A percentile compares a stretch with the other conserved stretches of the same genome.
These are phyloP conservation scores for Zoysia pacifica DNA, from an alignment of 176 grass and related monocot species.

Conservation along the genomic window DNA sequence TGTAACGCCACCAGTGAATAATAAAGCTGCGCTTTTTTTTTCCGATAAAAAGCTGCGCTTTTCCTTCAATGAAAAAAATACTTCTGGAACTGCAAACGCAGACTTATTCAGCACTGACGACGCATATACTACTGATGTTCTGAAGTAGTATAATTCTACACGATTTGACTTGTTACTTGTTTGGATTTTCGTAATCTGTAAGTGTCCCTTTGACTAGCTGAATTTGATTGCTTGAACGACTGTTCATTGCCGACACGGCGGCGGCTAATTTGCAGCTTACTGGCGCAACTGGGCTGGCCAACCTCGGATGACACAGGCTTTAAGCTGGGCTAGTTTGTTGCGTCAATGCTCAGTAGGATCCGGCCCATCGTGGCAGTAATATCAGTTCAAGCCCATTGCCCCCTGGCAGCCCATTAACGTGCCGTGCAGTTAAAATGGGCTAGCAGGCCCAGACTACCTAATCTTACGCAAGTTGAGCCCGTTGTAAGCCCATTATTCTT, in stretches of 20 bases:
- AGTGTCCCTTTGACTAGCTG: constrained; percentile 23
- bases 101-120: neutral
- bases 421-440: neutral
- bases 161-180: constrained; percentile 7
- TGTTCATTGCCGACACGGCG: neutral
- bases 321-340: neutral
- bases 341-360: no score
- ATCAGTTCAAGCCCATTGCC: no score
- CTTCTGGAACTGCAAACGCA: neutral
- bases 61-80: no score
- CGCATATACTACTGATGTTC: neutral
- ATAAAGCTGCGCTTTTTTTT: no score
- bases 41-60: no score
- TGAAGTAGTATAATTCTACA: neutral
- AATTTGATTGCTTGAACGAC: neutral
- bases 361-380: no score
- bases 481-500: neutral
- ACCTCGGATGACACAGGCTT: neutral
- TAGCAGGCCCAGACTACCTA: neutral
- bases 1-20: no score
- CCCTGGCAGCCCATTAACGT: no score
- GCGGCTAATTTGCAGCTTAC: neutral
- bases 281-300: neutral
- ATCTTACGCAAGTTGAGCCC: neutral
- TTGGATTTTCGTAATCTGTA: neutral